Conservation (phyloP, 2,329 filamentous ascomycete species). For the Didymosphaeria variabile region DNA sequence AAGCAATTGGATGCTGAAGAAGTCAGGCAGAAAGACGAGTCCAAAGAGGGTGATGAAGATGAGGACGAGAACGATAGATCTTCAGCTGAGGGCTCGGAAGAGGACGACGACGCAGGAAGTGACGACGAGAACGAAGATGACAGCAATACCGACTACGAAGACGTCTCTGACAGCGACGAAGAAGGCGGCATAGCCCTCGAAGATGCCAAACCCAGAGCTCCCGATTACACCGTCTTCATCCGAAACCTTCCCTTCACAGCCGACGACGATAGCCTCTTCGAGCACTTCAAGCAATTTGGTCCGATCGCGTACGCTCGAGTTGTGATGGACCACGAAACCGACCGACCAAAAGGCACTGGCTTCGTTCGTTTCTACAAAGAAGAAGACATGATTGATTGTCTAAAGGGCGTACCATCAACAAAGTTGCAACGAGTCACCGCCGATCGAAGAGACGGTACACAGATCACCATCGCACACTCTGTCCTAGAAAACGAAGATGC, state of each 20-base stretch:
- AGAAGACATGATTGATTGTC: constrained; percentile 78
- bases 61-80: constrained; percentile 48
- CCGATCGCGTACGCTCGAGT: constrained; percentile 89
- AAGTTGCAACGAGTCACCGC: constrained; percentile 50
- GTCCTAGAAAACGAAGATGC: constrained; percentile 86
- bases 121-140: constrained; percentile 52
- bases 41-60: constrained; percentile 46
- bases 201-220: constrained; percentile 58
- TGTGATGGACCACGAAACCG: constrained; percentile 85
- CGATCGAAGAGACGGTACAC: constrained; percentile 46
- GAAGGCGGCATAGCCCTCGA: constrained; percentile 48
- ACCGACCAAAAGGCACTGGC: constrained; percentile 87
- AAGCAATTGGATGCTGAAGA: constrained; percentile 52
- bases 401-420: constrained; percentile 72
- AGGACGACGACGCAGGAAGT: constrained; percentile 43
- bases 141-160: constrained; percentile 51
- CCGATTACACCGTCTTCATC: constrained; percentile 84
- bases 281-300: constrained; percentile 89
- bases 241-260: constrained; percentile 92
- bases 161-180: constrained; percentile 51
- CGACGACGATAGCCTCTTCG: constrained; percentile 81
- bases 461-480: constrained; percentile 65
- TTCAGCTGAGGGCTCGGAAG: constrained; percentile 50
- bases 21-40: constrained; percentile 48
- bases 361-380: constrained; percentile 91